A percentile compares a stretch with the other conserved stretches of the same genome.
Evolutionary conservation across 148 eudicot genomes (phyloP).

Genomic region (Rhododendron henanense): DNA sequence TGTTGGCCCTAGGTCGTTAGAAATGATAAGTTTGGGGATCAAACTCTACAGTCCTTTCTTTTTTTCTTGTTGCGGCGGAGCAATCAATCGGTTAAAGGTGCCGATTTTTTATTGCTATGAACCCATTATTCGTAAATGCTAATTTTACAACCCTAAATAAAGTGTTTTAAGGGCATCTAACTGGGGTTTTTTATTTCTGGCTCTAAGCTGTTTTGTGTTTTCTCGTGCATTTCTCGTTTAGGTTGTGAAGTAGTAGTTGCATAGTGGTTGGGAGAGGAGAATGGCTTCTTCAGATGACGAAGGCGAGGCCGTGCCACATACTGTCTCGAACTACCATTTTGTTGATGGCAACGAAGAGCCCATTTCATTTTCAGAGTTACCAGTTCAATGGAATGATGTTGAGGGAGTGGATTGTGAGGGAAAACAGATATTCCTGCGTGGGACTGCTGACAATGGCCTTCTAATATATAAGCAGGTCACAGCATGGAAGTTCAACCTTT

Average conservation of each 20-base stretch:
- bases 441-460: conserved; percentile 64
- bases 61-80: not conserved
- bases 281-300: conserved; percentile 82
- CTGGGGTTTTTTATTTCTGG: not conserved
- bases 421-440: conserved; percentile 46
- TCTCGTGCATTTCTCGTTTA: not conserved
- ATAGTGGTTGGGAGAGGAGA: conserved; percentile 2
- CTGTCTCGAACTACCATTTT: conserved; percentile 57
- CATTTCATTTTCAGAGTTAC: conserved; percentile 57
- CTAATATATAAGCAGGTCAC: conserved; percentile 52
- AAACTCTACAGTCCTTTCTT: not conserved
- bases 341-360: conserved; percentile 39
- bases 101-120: not conserved
- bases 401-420: conserved; percentile 18
- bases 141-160: not conserved
- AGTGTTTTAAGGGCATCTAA: not conserved
- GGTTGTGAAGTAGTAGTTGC: conserved; percentile 4
- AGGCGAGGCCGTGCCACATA: conserved; percentile 36
- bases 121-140: not conserved
- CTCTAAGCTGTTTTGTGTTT: not conserved
- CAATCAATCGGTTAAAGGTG: not conserved
- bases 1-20: not conserved
- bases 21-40: not conserved
- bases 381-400: conserved; percentile 47
- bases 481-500: conserved; percentile 79